phyloP scores from a whole-genome alignment of 2,329 filamentous ascomycete genomes.

The Claviceps quebecensis region DNA sequence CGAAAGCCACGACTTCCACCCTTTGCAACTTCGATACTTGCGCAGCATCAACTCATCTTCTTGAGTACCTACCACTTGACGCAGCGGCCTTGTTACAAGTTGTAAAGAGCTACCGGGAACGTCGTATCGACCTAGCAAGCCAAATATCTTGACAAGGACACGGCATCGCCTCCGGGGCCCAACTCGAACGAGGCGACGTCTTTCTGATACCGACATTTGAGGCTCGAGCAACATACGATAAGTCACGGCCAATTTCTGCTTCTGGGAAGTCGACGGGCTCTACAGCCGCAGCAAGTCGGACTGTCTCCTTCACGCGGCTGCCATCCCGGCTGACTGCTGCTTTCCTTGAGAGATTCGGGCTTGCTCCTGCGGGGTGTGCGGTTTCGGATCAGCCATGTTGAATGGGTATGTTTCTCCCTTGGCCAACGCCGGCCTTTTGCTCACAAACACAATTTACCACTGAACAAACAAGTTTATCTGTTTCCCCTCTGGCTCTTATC shows the following conservation, averaged over 20 bases:
- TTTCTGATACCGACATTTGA: background rate
- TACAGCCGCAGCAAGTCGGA: background rate
- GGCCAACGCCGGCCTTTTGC: constrained; percentile 3
- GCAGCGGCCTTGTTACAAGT: background rate
- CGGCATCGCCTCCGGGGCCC: constrained; percentile 12
- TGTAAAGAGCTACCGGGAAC: background rate
- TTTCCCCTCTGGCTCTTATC: background rate
- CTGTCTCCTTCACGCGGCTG: background rate
- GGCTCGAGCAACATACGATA: background rate
- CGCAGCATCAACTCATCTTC: background rate
- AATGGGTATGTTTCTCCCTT: constrained; percentile 26
- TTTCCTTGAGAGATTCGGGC: constrained; percentile 5
- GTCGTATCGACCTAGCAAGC: background rate
- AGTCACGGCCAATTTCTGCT: background rate
- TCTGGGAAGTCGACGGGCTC: background rate
- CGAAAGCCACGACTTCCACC: background rate
- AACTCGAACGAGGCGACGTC: constrained; percentile 11
- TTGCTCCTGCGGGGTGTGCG: constrained; percentile 11
- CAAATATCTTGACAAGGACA: constrained; percentile 11
- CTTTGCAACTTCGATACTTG: background rate
- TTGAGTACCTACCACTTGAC: background rate
- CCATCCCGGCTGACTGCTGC: constrained; percentile 5
- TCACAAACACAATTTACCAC: background rate
- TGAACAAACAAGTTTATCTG: background rate
- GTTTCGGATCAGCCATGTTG: constrained; percentile 11